phyloP scores from a whole-genome alignment of 306 rosid species.

The Medicago truncatula region MtrunA17r5.0-ANR NC_053046.1:14041001-14041500 shows the following conservation, averaged over 20 bases:
- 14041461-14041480: conserved; percentile 43
- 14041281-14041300: conserved; percentile 51
- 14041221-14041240: conserved; percentile 74
- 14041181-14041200: conserved; percentile 66
- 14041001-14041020: conserved; percentile 73
- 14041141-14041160: conserved; percentile 53
- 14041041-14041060: conserved; percentile 88
- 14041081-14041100: conserved; percentile 53
- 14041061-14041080: conserved; percentile 71
- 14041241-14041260: conserved; percentile 55
- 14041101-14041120: conserved; percentile 42
- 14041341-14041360: conserved; percentile 64
- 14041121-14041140: conserved; percentile 63
- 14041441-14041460: conserved; percentile 47
- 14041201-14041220: conserved; percentile 72
- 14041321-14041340: conserved; percentile 68
- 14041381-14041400: conserved; percentile 55
- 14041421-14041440: conserved; percentile 46
- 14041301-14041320: conserved; percentile 45
- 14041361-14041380: conserved; percentile 65
- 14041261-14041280: conserved; percentile 52
- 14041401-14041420: conserved; percentile 48
- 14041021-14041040: conserved; percentile 87
- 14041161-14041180: conserved; percentile 46
- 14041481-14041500: conserved; percentile 31